A percentile compares a stretch with the other conserved stretches of the same genome.
These are phyloP conservation scores for Haplographium delicatum DNA, from an alignment of 495 filamentous ascomycete species.

Conservation along the genomic window DNA sequence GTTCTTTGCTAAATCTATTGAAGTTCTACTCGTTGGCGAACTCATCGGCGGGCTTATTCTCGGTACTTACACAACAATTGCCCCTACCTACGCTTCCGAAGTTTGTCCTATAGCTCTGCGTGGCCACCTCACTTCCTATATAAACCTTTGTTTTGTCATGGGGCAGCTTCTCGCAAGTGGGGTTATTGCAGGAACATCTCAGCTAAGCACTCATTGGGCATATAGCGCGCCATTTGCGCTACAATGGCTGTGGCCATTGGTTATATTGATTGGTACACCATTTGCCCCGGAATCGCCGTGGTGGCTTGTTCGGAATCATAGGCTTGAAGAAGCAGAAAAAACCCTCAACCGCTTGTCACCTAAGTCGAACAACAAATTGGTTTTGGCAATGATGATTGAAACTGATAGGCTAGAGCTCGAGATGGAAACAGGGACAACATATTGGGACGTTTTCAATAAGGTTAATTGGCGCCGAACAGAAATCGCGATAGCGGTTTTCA, in stretches of 20 bases:
- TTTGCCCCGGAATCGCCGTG: constrained; percentile 73
- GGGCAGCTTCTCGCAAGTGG: constrained; percentile 62
- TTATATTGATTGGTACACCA: constrained; percentile 54
- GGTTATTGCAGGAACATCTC: constrained; percentile 51
- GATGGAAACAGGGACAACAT: constrained; percentile 50
- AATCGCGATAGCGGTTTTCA: constrained; percentile 62
- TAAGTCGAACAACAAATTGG: constrained; percentile 56
- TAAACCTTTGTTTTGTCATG: constrained; percentile 70
- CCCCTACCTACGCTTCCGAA: constrained; percentile 66
- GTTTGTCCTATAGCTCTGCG: constrained; percentile 59
- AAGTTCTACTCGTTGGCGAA: constrained; percentile 53
- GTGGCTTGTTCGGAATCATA: constrained; percentile 63
- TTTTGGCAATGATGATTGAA: constrained; percentile 66
- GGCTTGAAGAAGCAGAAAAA: constrained; percentile 50
- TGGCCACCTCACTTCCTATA: constrained; percentile 60
- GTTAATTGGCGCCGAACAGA: constrained; percentile 63
- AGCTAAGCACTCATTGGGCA: constrained; percentile 50
- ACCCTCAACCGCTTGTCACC: constrained; percentile 52
- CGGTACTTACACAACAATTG: constrained; percentile 55
- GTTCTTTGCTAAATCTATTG: constrained; percentile 66
- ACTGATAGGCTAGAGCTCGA: constrained; percentile 62
- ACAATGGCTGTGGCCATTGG: constrained; percentile 73
- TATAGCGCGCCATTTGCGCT: constrained; percentile 42
- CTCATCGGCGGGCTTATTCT: constrained; percentile 21
- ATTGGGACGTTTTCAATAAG: constrained; percentile 62